A percentile compares a stretch with the other conserved stretches of the same genome.
Evolutionary conservation across 2,329 filamentous ascomycete species (phyloP).

Genomic region (Botrytis medusae): DNA sequence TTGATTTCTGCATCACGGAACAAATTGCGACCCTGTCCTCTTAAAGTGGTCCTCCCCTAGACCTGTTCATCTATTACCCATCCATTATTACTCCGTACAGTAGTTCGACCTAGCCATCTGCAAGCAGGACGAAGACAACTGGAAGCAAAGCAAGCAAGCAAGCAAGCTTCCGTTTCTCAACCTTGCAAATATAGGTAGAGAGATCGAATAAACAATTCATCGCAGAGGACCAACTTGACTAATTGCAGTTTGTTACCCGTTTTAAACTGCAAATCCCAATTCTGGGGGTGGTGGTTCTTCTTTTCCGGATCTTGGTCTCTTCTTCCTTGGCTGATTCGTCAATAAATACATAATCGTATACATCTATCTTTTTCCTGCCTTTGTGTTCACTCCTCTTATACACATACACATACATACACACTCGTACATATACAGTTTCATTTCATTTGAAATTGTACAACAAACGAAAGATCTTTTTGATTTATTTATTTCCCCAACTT

Average conservation of each 20-base stretch:
- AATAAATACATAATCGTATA: not conserved
- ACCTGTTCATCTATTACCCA: not conserved
- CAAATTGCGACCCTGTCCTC: constrained; percentile 18
- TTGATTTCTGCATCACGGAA: constrained; percentile 20
- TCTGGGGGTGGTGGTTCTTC: constrained; percentile 5
- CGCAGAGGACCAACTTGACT: not conserved
- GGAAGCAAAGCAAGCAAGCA: not conserved
- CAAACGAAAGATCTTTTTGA: not conserved
- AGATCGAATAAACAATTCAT: not conserved
- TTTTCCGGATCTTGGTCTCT: not conserved
- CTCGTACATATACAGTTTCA: constrained; percentile 1
- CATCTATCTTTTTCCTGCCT: not conserved
- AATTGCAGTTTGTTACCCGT: not conserved
- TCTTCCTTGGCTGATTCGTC: not conserved
- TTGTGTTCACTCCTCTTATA: not conserved
- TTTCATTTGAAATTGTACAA: not conserved
- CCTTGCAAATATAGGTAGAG: not conserved
- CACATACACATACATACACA: not conserved
- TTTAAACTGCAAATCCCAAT: constrained; percentile 11
- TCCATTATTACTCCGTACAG: not conserved
- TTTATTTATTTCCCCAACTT: not conserved
- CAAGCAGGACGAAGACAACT: constrained; percentile 4
- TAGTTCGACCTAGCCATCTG: not conserved
- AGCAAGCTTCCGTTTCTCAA: not conserved
- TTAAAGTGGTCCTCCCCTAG: not conserved